Evolutionary conservation across 768 basidiomycete species (phyloP).

Genomic region (Trametes elegans): DNA sequence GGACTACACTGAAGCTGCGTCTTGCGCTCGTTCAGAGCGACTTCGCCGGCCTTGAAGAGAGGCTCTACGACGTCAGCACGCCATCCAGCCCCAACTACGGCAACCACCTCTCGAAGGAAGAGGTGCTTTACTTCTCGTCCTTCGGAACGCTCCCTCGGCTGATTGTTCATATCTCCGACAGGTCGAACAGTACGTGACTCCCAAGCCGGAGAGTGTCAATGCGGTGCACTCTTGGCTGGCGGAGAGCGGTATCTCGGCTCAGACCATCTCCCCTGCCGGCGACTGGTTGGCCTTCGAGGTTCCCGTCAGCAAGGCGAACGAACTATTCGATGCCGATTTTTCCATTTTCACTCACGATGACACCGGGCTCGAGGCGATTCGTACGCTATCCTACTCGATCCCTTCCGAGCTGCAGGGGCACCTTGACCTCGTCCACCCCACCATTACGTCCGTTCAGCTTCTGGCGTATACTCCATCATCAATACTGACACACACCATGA

Average conservation of each 20-base stretch:
- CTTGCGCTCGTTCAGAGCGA: conserved; percentile 35
- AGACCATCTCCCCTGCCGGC: conserved; percentile 27
- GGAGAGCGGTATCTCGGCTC: conserved; percentile 24
- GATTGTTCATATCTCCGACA: neutral
- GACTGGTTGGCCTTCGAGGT: conserved; percentile 29
- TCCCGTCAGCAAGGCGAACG: conserved; percentile 31
- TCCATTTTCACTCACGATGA: conserved; percentile 26
- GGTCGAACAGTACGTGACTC: conserved; percentile 22
- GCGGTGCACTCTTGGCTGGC: conserved; percentile 29
- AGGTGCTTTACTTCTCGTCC: conserved; percentile 32
- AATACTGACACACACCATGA: neutral
- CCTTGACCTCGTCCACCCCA: conserved; percentile 32
- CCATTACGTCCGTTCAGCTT: conserved; percentile 21
- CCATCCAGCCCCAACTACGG: conserved; percentile 42
- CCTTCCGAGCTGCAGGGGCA: conserved; percentile 28
- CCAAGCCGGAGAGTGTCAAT: conserved; percentile 20
- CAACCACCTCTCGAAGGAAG: conserved; percentile 51
- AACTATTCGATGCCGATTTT: conserved; percentile 31
- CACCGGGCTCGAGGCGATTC: conserved; percentile 25
- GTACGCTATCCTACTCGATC: conserved; percentile 33
- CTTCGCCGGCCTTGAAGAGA: conserved; percentile 33
- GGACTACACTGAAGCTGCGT: conserved; percentile 33
- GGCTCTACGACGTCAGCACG: conserved; percentile 35
- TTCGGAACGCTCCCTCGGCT: neutral
- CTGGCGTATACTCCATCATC: neutral